These are phyloP conservation scores for Ophiostoma australiae DNA, from an alignment of 2,329 filamentous ascomycete genomes.

Conservation along the genomic window DNA sequence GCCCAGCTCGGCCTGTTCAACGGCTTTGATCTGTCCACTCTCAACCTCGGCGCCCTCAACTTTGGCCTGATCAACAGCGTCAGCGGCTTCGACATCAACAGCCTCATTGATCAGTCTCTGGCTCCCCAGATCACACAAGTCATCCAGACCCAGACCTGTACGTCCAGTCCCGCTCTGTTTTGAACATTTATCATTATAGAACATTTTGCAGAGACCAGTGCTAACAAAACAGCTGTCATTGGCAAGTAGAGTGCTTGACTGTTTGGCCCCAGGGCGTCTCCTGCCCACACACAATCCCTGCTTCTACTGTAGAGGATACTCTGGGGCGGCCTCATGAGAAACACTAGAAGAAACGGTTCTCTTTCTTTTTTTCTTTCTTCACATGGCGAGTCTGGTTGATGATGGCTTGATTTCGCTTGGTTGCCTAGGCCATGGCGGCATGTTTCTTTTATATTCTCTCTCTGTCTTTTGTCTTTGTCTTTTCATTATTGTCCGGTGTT, in stretches of 20 bases:
- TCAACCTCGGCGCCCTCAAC: slow-evolving; percentile 29
- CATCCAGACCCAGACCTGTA: slow-evolving; percentile 21
- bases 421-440: not conserved
- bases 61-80: slow-evolving; percentile 31
- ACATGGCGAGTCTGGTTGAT: not conserved
- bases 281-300: not conserved
- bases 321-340: not conserved
- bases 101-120: slow-evolving; percentile 28
- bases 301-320: not conserved
- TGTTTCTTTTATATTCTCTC: not conserved
- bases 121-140: slow-evolving; percentile 29
- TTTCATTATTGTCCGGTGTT: slow-evolving; percentile 1
- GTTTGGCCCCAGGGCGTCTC: not conserved
- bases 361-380: slow-evolving; percentile 1
- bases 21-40: slow-evolving; percentile 31
- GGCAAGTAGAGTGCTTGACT: not conserved
- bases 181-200: not conserved
- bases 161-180: not conserved
- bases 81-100: slow-evolving; percentile 31
- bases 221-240: slow-evolving; percentile 1
- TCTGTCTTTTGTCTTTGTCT: not conserved
- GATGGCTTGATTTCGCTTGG: not conserved
- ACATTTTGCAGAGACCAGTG: not conserved
- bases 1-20: slow-evolving; percentile 31
- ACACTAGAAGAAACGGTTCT: not conserved